Base-by-base conservation (phyloP, 352 stramenopile species). In the Globisporangium acanthophoron region DNA sequence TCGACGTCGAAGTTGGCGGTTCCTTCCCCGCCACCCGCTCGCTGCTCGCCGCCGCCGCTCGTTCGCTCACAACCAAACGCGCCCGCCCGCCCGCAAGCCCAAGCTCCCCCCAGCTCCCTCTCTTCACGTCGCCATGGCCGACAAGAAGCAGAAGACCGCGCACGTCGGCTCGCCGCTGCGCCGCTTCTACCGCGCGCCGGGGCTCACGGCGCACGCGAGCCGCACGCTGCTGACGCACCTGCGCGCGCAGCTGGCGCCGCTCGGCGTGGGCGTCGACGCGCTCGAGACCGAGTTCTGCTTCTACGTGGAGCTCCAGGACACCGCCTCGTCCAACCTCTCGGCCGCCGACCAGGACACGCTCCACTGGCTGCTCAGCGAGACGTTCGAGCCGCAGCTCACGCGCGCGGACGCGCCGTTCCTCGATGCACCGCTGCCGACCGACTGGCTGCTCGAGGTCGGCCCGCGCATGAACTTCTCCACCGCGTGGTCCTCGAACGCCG, bases 381-480 rank as follows among this genome's bases (percentile, higher is more conserved):
- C 97, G 5, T 99, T 98, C 68, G 94, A 98, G 69, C 85, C 82
- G 50, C 76, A 95, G 58, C 71, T 93, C 61, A 94, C 89, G 40
- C 77, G 77, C 16, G 33, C 68, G 3, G 58, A 67, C 43, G 64
- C 71, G 54, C 74, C 80, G 12, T 96, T 94, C 59, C 68, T 96
- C 21, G 51, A 54, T 24, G 44, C 18, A 33, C 61, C 35, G 46
- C 45, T 13, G 47, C 31, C 18, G 68, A 56, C 41, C 18, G 71
- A 78, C 54, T 95, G 67, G 69, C 67, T 98, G 5, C 68, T 99
- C 0, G 97, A 99, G 73, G 96, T 99, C 55, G 97, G 97, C 16
- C 97, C 97, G 27, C 96, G 97, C 18, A 92, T 99, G 80, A 98
- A 94, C 55, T 99, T 99, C 70, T 97, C 94, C 15, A 98, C 96